Conservation (phyloP, 257 asterid genomes). For the Primulina tabacum region DNA sequence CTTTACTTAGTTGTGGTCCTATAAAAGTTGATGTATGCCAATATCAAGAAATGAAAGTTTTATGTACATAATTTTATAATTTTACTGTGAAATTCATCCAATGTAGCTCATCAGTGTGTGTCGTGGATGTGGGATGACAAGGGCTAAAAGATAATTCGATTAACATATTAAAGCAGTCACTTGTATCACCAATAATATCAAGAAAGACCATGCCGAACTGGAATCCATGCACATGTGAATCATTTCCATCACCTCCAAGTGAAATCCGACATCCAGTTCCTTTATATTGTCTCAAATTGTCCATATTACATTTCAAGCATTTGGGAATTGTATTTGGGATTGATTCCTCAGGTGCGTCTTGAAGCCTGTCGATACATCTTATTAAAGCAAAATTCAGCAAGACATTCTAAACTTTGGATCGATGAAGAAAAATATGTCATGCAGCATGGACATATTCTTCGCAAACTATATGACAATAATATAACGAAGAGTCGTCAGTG, state of each 20-base stretch:
- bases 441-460: not conserved
- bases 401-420: not conserved
- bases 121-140: constrained; percentile 3
- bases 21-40: constrained; percentile 16
- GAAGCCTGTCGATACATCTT: not conserved
- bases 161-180: constrained; percentile 4
- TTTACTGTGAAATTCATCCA: constrained; percentile 12
- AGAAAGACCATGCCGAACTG: not conserved
- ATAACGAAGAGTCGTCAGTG: not conserved
- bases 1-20: constrained; percentile 23
- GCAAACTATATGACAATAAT: not conserved
- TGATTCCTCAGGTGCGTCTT: constrained; percentile 2
- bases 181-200: constrained; percentile 1
- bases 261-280: not conserved
- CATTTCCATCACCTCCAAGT: constrained; percentile 9
- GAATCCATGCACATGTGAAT: not conserved
- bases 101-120: constrained; percentile 1
- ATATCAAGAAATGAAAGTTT: not conserved
- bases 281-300: not conserved
- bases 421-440: not conserved
- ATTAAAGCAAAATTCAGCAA: not conserved
- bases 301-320: constrained; percentile 17
- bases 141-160: not conserved
- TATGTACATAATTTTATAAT: constrained; percentile 6
- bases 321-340: constrained; percentile 1